A percentile compares a stretch with the other conserved stretches of the same genome.
Conservation (phyloP, 1,139 yeast genomes). For the Diutina rugosa region DNA sequence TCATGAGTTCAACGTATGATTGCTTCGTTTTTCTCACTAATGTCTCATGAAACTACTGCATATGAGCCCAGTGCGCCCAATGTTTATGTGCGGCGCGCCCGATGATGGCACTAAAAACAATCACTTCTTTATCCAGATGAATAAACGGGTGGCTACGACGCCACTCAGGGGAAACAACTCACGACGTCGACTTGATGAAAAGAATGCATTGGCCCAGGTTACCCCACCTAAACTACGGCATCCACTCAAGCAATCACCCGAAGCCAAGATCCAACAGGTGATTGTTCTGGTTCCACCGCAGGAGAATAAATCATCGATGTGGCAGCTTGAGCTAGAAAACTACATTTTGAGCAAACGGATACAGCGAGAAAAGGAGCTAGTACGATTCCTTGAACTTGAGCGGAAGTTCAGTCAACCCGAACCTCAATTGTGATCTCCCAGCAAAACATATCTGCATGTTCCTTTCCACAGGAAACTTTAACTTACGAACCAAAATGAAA, state of each 20-base stretch:
- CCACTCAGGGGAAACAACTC: neutral
- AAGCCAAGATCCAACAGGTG: neutral
- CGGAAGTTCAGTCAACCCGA: neutral
- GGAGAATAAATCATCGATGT: neutral
- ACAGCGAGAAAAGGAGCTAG: neutral
- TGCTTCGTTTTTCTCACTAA: neutral
- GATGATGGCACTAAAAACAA: neutral
- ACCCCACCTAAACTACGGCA: neutral
- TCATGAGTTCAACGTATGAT: too few species aligned
- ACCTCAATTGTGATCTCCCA: neutral
- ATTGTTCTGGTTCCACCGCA: neutral
- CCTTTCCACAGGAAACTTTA: neutral
- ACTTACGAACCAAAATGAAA: neutral
- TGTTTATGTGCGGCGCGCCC: conserved; percentile 1
- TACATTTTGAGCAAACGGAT: neutral
- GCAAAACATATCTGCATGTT: neutral
- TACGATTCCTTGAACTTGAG: neutral
- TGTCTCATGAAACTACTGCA: neutral
- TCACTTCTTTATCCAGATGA: neutral
- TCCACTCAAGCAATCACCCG: neutral
- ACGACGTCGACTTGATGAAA: neutral
- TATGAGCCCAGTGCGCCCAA: neutral
- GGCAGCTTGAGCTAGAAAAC: neutral
- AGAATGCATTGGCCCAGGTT: neutral
- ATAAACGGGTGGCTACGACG: conserved; percentile 1